These are phyloP conservation scores for Mycena latifolia DNA, from an alignment of 768 basidiomycete species.

Conservation along the genomic window DNA sequence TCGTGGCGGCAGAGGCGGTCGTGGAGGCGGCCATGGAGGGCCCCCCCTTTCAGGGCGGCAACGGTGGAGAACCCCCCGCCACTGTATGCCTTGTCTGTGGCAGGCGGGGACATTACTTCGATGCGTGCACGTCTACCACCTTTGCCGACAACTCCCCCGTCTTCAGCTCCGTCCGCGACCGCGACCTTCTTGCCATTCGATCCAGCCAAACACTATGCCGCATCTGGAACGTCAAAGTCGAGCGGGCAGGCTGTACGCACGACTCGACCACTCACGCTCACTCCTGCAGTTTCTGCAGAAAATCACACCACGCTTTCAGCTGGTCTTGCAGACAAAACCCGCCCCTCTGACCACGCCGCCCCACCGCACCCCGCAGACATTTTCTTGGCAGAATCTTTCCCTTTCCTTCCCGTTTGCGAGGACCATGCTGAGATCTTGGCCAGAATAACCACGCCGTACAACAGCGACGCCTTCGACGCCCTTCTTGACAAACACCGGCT, in stretches of 20 bases:
- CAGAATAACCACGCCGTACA: no score
- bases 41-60: conserved; percentile 23
- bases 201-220: conserved; percentile 14
- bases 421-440: no score
- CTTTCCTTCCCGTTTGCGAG: conserved; percentile 17
- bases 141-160: conserved; percentile 9
- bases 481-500: no score
- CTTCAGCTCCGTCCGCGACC: neutral
- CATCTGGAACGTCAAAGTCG: conserved; percentile 20
- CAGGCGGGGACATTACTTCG: conserved; percentile 12
- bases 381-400: neutral
- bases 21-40: neutral
- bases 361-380: neutral
- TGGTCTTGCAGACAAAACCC: conserved; percentile 3
- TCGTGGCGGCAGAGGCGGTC: neutral
- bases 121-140: conserved; percentile 2
- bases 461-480: no score
- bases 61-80: conserved; percentile 16
- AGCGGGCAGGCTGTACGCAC: conserved; percentile 2
- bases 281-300: conserved; percentile 15
- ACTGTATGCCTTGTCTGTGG: conserved; percentile 29
- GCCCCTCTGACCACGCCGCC: conserved; percentile 18
- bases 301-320: conserved; percentile 8
- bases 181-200: conserved; percentile 1
- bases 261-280: neutral